phyloP scores from a whole-genome alignment of 2,329 filamentous ascomycete genomes.

The Colletotrichum sp. region DNA sequence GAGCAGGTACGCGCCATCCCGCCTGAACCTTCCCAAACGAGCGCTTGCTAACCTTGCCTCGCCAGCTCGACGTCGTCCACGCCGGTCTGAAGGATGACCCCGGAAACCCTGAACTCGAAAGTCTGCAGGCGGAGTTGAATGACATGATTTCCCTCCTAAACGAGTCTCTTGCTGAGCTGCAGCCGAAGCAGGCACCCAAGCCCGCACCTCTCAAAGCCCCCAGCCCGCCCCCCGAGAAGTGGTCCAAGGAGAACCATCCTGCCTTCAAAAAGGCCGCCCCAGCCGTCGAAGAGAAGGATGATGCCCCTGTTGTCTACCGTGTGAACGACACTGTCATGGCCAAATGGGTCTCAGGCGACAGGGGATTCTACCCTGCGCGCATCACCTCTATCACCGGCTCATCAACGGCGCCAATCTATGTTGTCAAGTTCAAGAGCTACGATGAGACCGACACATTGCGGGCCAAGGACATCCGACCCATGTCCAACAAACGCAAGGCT shows the following conservation, averaged over 20 bases:
- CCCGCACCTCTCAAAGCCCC: slow-evolving; percentile 44
- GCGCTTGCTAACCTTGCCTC: slow-evolving; percentile 21
- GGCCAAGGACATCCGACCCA: slow-evolving; percentile 82
- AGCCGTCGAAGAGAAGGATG: slow-evolving; percentile 56
- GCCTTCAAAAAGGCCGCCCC: slow-evolving; percentile 66
- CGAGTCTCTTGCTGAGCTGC: slow-evolving; percentile 81
- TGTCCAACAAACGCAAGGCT: slow-evolving; percentile 84
- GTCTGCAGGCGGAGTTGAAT: slow-evolving; percentile 81
- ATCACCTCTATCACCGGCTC: slow-evolving; percentile 95
- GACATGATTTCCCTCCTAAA: slow-evolving; percentile 81
- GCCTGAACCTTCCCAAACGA: background rate
- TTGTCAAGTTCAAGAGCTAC: slow-evolving; percentile 95
- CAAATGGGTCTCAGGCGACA: slow-evolving; percentile 90
- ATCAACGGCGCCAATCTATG: slow-evolving; percentile 87
- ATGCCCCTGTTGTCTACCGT: slow-evolving; percentile 67
- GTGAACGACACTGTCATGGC: slow-evolving; percentile 92
- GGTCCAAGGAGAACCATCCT: slow-evolving; percentile 81
- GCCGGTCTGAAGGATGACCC: slow-evolving; percentile 80
- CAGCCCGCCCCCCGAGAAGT: slow-evolving; percentile 69
- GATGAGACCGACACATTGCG: slow-evolving; percentile 82
- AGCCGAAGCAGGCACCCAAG: slow-evolving; percentile 58
- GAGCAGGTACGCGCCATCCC: slow-evolving; percentile 53
- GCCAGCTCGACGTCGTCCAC: slow-evolving; percentile 78
- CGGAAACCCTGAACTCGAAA: slow-evolving; percentile 78
- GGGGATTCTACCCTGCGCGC: slow-evolving; percentile 87